Evolutionary conservation across 1,139 yeast species (phyloP).

Genomic region (Taphrina pruni): DNA sequence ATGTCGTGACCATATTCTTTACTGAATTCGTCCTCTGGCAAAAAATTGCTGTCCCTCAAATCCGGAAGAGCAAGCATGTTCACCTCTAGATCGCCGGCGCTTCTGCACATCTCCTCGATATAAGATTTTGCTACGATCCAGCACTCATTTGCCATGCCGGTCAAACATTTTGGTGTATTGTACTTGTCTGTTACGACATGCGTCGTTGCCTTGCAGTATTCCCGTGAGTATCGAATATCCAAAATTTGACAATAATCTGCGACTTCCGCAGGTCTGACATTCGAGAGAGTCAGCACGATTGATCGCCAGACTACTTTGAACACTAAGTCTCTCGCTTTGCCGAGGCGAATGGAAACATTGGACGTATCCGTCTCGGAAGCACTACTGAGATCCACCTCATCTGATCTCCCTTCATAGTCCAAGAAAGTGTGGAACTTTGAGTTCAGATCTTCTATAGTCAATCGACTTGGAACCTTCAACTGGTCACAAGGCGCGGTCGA

Average conservation of each 20-base stretch:
- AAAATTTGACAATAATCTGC: constrained; percentile 10
- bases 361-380: not conserved
- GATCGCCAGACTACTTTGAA: constrained; percentile 30
- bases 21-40: constrained; percentile 20
- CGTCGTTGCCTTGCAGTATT: constrained; percentile 25
- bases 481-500: constrained; percentile 3
- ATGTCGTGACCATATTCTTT: constrained; percentile 14
- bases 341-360: not conserved
- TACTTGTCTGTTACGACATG: constrained; percentile 34
- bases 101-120: constrained; percentile 18
- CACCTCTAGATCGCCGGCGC: not conserved
- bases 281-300: constrained; percentile 33
- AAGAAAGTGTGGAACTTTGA: constrained; percentile 33
- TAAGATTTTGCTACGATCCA: constrained; percentile 28
- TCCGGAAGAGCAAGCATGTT: constrained; percentile 34
- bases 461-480: constrained; percentile 6
- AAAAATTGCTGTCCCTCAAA: not conserved
- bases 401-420: not conserved
- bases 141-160: constrained; percentile 24
- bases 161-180: constrained; percentile 36
- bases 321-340: not conserved
- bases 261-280: constrained; percentile 23
- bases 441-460: constrained; percentile 24
- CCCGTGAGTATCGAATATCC: constrained; percentile 29
- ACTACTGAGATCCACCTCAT: not conserved